Base-by-base conservation (phyloP, 306 rosid genomes). In the Medicago lupulina region DNA sequence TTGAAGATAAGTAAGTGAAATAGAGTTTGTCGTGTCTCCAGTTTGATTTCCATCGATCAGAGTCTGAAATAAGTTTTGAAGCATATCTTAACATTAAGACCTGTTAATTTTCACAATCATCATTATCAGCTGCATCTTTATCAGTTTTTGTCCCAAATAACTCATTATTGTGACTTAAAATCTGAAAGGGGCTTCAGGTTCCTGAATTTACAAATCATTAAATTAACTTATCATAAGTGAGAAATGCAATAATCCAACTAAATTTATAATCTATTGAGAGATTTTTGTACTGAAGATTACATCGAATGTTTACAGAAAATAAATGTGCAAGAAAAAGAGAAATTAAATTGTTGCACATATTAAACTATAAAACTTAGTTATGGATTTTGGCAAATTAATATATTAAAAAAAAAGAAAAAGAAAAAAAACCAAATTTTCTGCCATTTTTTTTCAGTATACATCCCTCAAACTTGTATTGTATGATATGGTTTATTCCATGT, bases 331-430 rank as follows among this genome's bases (percentile, higher is more conserved):
- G 67, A 67, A 15, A 59, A 76, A 17, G 19, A 21, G 47, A 49
- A 62, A 75, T 40, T n/a, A 77, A 67, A 58, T 57, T 76, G 49
- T 2, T 76, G 39, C 51, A 18, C 18, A 21, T 15, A 44, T 58
- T 7, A 66, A 43, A 23, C 73, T 40, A 40, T 67, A 31, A 31
- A 31, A 31, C 5, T 31, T 31, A 23, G 2, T 23, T 23, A 23
- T 23, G 28, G 36, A 31, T 31, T 31, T 31, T 5, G 36, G 36
- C 36, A 31, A 4, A 5, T 31, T 31, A 5, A 31, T 31, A 31
- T 31, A 5, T 4, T 34, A 59, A n/a, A 59, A 59, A 6, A 2
- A 8, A 57, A 3, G 16, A 39, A n/a, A 46, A 71, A 17, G 17
- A 8, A 19, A 21, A 43, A 2, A 16, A 28, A 28, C 15, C 9